These are phyloP conservation scores for Bryoerythrophyllum caledonicum DNA, from an alignment of 225 moss, liverwort and hornwort genomes.

Conservation along the genomic window DNA sequence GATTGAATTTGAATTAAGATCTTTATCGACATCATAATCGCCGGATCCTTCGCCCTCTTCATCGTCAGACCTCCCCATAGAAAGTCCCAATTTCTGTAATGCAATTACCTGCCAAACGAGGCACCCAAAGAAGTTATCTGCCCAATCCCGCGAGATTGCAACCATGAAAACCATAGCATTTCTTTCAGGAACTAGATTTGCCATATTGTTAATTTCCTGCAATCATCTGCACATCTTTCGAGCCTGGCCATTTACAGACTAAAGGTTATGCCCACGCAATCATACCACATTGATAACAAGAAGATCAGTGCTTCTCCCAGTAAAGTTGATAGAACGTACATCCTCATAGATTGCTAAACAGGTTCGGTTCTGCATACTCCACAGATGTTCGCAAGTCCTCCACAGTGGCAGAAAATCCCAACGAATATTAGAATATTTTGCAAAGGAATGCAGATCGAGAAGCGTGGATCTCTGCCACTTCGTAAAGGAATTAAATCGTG, in stretches of 20 bases:
- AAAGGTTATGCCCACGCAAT: no score
- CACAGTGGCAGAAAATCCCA: no score
- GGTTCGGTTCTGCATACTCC: not conserved
- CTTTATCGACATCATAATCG: no score
- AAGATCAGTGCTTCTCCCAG: not conserved
- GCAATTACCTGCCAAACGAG: not conserved
- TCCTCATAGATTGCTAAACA: not conserved
- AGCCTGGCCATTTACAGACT: no score
- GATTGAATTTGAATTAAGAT: fast-evolving
- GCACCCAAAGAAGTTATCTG: not conserved
- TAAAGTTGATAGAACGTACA: not conserved
- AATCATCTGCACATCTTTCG: not conserved
- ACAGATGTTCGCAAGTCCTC: not conserved
- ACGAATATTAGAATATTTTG: no score
- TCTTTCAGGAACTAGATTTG: no score
- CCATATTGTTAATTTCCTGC: not conserved
- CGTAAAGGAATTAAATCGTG: not conserved
- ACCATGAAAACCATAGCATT: not conserved
- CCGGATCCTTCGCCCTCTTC: no score
- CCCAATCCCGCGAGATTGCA: not conserved
- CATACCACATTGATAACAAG: not conserved
- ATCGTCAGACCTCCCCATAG: fast-evolving
- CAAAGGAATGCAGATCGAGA: not conserved
- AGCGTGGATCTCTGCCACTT: not conserved
- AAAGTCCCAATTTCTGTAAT: not conserved